Conservation (phyloP, 164 flowering plant genomes). For the Annona cherimola region DNA sequence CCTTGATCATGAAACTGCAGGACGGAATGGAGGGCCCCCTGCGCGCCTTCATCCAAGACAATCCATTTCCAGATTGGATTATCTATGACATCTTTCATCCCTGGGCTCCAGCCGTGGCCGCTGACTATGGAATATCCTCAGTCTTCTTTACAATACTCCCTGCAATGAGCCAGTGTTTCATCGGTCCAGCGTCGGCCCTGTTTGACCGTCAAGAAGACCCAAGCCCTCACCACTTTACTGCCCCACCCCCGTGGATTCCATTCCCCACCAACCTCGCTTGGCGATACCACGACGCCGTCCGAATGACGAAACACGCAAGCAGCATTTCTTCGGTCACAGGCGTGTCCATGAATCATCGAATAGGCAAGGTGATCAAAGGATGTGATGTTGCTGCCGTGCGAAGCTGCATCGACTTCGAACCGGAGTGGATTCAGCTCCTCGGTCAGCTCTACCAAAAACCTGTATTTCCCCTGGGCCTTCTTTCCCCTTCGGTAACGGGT, state of each 20-base stretch:
- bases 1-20: conserved; percentile 23
- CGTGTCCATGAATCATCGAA: neutral
- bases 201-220: neutral
- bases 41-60: neutral
- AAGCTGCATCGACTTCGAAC: neutral
- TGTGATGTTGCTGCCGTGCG: conserved; percentile 1
- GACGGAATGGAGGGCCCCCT: conserved; percentile 23
- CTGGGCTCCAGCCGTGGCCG: conserved; percentile 12
- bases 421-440: neutral
- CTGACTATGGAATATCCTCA: neutral
- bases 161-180: neutral
- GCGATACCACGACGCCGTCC: neutral
- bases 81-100: conserved; percentile 13
- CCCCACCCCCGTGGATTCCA: neutral
- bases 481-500: neutral
- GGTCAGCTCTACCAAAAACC: neutral
- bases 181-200: conserved; percentile 4
- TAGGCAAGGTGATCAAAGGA: neutral
- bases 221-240: neutral
- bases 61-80: conserved; percentile 23
- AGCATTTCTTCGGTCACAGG: neutral
- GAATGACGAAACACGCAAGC: neutral
- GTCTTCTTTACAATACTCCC: conserved; percentile 6
- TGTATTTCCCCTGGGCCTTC: neutral
- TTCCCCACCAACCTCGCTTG: neutral